phyloP scores from a whole-genome alignment of 495 filamentous ascomycete genomes.

The Lasiosphaeria ovina region DNA sequence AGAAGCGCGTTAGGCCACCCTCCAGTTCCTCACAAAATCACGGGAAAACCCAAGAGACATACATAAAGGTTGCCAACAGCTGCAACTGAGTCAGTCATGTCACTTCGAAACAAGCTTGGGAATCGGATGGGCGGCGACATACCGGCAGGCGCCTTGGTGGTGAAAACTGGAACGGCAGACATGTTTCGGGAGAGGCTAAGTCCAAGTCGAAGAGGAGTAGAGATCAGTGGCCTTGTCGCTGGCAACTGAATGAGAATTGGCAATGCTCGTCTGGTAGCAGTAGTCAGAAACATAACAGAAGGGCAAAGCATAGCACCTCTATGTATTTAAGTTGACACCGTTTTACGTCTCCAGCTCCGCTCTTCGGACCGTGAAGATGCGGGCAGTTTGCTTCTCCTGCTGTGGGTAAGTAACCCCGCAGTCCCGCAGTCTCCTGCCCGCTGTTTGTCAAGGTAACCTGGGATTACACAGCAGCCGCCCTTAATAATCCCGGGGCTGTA shows the following conservation, averaged over 20 bases:
- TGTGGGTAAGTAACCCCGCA: slow-evolving; percentile 16
- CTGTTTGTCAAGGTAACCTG: neutral
- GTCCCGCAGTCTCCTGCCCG: neutral
- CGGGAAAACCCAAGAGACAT: slow-evolving; percentile 19
- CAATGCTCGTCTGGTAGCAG: slow-evolving; percentile 19
- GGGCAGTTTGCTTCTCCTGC: neutral
- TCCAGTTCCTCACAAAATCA: neutral
- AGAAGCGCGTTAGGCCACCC: neutral
- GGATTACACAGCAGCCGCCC: too few relatives aligned
- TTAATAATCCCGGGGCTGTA: too few relatives aligned
- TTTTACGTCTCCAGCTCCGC: slow-evolving; percentile 23
- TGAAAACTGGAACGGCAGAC: slow-evolving; percentile 50
- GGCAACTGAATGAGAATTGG: slow-evolving; percentile 14
- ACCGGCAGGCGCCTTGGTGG: slow-evolving; percentile 53
- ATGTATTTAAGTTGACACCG: neutral
- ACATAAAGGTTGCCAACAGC: slow-evolving; percentile 56
- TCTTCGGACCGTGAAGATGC: slow-evolving; percentile 24
- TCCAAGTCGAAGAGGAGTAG: slow-evolving; percentile 10
- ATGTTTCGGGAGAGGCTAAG: slow-evolving; percentile 27
- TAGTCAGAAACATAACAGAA: slow-evolving; percentile 17
- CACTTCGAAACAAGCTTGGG: neutral
- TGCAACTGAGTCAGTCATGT: slow-evolving; percentile 26
- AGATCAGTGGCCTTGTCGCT: slow-evolving; percentile 12
- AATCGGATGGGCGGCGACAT: slow-evolving; percentile 24
- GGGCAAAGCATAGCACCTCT: neutral